phyloP scores from a whole-genome alignment of 805 yeast genomes.

The Yamadazyma scolyti region DNA sequence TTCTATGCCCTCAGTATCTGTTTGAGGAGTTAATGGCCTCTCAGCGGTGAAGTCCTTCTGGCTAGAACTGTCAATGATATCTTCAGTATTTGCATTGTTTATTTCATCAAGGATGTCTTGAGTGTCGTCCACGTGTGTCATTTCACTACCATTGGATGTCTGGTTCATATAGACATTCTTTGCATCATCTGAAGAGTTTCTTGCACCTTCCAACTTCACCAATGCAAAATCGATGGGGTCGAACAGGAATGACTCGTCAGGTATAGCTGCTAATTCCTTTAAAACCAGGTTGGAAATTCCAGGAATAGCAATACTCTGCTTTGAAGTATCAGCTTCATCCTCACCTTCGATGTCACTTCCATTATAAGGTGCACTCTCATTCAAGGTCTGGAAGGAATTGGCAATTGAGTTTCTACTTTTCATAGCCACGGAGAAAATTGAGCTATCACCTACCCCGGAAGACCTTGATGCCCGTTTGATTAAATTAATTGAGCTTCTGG shows the following conservation, averaged over 20 bases:
- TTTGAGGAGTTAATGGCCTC: constrained; percentile 29
- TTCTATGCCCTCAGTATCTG: background rate
- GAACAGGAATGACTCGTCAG: constrained; percentile 65
- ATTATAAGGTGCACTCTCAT: constrained; percentile 6
- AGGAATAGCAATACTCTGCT: constrained; percentile 51
- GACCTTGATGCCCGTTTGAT: constrained; percentile 1
- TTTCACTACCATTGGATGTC: constrained; percentile 7
- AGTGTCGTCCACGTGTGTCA: constrained; percentile 20
- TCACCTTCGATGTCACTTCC: constrained; percentile 3
- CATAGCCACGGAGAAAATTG: constrained; percentile 30
- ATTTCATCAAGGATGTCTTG: constrained; percentile 37
- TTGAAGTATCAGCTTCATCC: constrained; percentile 7
- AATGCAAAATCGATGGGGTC: constrained; percentile 73
- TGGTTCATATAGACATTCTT: background rate
- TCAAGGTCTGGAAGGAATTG: constrained; percentile 9
- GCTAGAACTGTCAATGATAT: constrained; percentile 18
- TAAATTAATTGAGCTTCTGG: constrained; percentile 2
- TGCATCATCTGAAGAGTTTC: constrained; percentile 11
- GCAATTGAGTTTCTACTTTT: constrained; percentile 13
- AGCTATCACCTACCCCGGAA: constrained; percentile 27
- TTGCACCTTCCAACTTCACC: constrained; percentile 62
- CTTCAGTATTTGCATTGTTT: constrained; percentile 37
- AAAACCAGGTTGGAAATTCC: constrained; percentile 40
- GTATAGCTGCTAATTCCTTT: constrained; percentile 72
- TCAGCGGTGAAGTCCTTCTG: constrained; percentile 16